Evolutionary conservation across 108 stramenopile genomes (phyloP).

Genomic region (Cyclostephanos invisitatus): DNA sequence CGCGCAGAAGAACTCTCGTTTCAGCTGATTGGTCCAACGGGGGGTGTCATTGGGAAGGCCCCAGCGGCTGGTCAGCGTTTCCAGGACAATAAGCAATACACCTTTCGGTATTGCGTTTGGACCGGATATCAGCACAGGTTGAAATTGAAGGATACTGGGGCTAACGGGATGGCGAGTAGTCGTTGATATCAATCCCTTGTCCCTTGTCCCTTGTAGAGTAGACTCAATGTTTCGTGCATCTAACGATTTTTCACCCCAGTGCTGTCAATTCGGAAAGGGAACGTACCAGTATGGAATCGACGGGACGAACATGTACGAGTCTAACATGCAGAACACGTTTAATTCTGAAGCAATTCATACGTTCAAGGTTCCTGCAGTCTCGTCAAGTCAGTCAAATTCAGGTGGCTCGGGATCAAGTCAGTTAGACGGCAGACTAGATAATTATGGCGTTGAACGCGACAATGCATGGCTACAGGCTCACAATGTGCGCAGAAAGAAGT

Average conservation of each 20-base stretch:
- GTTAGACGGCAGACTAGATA: not conserved
- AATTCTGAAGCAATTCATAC: not conserved
- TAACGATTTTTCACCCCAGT: not conserved
- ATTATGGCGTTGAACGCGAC: slow-evolving; percentile 9
- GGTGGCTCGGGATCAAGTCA: not conserved
- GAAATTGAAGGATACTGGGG: not conserved
- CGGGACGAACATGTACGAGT: not conserved
- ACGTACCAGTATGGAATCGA: slow-evolving; percentile 13
- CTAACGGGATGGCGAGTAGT: slow-evolving; percentile 1
- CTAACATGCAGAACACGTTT: not conserved
- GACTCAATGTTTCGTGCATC: not conserved
- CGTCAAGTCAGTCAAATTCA: slow-evolving; percentile 3
- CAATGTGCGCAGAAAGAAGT: slow-evolving; percentile 32
- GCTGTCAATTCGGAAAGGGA: slow-evolving; percentile 11
- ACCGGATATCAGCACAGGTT: not conserved
- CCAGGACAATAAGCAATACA: not conserved
- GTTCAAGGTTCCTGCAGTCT: not conserved
- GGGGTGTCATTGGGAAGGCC: not conserved
- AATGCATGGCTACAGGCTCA: slow-evolving; percentile 34
- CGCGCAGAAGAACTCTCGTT: slow-evolving; percentile 7
- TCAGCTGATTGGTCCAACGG: not conserved
- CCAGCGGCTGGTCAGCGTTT: not conserved
- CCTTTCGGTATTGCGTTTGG: slow-evolving; percentile 2
- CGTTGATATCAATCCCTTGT: not conserved
- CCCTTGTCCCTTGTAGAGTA: no score